A percentile compares a stretch with the other conserved stretches of the same genome.
Conservation (phyloP, 2,329 filamentous ascomycete genomes). For the Xylariaceae sp. region DNA sequence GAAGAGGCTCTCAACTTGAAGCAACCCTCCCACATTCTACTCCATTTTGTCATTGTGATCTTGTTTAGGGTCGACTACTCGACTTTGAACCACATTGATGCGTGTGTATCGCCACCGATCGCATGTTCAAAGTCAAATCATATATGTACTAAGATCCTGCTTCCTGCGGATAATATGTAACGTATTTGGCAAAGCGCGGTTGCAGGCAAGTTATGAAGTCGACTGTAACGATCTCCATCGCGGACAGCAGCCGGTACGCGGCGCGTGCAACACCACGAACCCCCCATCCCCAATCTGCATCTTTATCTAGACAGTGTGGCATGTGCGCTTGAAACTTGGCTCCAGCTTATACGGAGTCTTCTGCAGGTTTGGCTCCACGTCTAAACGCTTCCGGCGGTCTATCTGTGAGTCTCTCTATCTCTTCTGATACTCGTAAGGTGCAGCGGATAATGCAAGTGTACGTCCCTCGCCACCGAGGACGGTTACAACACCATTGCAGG, state of each 20-base stretch:
- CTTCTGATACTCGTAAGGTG: conserved; percentile 22
- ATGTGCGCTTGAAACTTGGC: conserved; percentile 14
- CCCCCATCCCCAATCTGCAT: not conserved
- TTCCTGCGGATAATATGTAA: not conserved
- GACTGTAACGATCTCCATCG: conserved; percentile 27
- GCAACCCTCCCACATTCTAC: conserved; percentile 2
- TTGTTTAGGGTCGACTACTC: conserved; percentile 12
- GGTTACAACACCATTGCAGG: conserved; percentile 18
- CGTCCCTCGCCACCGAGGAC: conserved; percentile 18
- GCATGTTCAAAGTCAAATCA: conserved; percentile 3
- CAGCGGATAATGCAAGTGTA: conserved; percentile 12
- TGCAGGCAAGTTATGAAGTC: conserved; percentile 10
- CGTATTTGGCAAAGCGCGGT: conserved; percentile 23
- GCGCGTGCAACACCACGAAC: conserved; percentile 27
- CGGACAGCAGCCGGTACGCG: conserved; percentile 23
- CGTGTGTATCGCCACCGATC: conserved; percentile 7
- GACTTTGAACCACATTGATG: conserved; percentile 3
- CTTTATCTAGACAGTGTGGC: no score
- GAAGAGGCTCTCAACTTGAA: not conserved
- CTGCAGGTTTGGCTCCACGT: conserved; percentile 13
- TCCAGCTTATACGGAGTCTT: conserved; percentile 10
- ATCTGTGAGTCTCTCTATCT: conserved; percentile 2
- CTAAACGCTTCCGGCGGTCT: no score
- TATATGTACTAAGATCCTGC: conserved; percentile 6
- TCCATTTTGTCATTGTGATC: not conserved